Evolutionary conservation across 495 filamentous ascomycete species (phyloP).

Genomic region (Trichoderma orchidacearum): DNA sequence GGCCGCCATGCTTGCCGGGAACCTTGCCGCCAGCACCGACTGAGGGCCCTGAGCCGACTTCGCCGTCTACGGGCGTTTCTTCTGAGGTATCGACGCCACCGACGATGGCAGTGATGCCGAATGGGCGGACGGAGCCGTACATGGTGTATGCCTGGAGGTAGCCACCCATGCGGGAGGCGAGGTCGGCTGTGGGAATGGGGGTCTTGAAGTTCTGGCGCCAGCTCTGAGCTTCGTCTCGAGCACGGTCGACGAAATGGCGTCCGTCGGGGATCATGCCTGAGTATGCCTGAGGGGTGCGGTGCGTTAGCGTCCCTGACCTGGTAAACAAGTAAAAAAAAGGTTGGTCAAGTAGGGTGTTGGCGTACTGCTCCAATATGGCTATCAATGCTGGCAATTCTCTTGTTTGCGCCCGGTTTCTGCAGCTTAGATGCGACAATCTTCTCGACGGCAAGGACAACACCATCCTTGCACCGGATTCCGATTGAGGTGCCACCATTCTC

Average conservation of each 20-base stretch:
- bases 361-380: slow-evolving; percentile 85
- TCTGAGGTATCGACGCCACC: slow-evolving; percentile 83
- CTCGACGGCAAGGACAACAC: slow-evolving; percentile 90
- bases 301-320: too few relatives aligned
- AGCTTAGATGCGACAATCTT: slow-evolving; percentile 94
- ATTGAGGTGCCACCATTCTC: slow-evolving; percentile 96
- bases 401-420: slow-evolving; percentile 84
- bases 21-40: slow-evolving; percentile 71
- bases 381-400: slow-evolving; percentile 90
- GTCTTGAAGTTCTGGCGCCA: slow-evolving; percentile 87
- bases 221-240: slow-evolving; percentile 77
- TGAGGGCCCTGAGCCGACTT: slow-evolving; percentile 68
- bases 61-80: slow-evolving; percentile 67
- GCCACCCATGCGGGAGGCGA: slow-evolving; percentile 81
- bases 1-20: slow-evolving; percentile 66
- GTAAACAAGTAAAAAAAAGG: too few relatives aligned
- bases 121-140: slow-evolving; percentile 89
- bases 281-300: slow-evolving; percentile 50
- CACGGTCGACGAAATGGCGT: slow-evolving; percentile 85
- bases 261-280: slow-evolving; percentile 90
- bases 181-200: slow-evolving; percentile 73
- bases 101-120: slow-evolving; percentile 89
- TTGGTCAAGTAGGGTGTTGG: slow-evolving; percentile 1
- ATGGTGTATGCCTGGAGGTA: slow-evolving; percentile 97
- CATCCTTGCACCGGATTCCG: slow-evolving; percentile 94